Conservation (phyloP, 2,329 filamentous ascomycete species). For the Claviceps capensis region DNA sequence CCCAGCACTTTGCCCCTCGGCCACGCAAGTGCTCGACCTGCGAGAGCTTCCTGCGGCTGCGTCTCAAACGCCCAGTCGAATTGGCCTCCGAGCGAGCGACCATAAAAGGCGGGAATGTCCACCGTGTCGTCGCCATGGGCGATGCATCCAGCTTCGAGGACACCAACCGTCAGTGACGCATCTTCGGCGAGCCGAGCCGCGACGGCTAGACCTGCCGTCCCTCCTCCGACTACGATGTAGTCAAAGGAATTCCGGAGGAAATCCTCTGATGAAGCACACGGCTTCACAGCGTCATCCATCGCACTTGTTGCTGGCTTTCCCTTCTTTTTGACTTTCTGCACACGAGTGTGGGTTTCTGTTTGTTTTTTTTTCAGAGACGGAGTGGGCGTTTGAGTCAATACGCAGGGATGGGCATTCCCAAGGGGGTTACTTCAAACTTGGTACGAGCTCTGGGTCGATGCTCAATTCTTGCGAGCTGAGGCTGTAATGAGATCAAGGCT, state of each 20-base stretch:
- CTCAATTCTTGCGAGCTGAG: neutral
- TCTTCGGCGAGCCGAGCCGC: conserved; percentile 31
- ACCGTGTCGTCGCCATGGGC: conserved; percentile 18
- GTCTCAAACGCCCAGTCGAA: conserved; percentile 30
- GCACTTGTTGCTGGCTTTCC: neutral
- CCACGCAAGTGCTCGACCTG: conserved; percentile 26
- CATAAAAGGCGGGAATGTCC: conserved; percentile 24
- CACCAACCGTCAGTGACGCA: conserved; percentile 15
- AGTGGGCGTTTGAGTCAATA: neutral
- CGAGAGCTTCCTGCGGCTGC: conserved; percentile 22
- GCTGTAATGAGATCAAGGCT: neutral
- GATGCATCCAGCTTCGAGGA: conserved; percentile 21
- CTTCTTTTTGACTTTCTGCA: too few species aligned
- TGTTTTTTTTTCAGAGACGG: neutral
- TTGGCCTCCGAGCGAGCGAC: conserved; percentile 20
- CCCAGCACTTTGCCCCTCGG: conserved; percentile 40
- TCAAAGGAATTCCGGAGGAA: conserved; percentile 16
- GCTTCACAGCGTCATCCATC: neutral
- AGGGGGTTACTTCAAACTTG: neutral
- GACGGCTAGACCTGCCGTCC: conserved; percentile 38
- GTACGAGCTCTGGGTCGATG: neutral
- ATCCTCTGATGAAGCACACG: conserved; percentile 7
- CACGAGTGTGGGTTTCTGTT: too few species aligned
- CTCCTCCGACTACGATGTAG: conserved; percentile 36
- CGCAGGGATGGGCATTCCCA: neutral